Evolutionary conservation across 2,329 filamentous ascomycete genomes (phyloP).

Genomic region (Aspergillus nomiae): DNA sequence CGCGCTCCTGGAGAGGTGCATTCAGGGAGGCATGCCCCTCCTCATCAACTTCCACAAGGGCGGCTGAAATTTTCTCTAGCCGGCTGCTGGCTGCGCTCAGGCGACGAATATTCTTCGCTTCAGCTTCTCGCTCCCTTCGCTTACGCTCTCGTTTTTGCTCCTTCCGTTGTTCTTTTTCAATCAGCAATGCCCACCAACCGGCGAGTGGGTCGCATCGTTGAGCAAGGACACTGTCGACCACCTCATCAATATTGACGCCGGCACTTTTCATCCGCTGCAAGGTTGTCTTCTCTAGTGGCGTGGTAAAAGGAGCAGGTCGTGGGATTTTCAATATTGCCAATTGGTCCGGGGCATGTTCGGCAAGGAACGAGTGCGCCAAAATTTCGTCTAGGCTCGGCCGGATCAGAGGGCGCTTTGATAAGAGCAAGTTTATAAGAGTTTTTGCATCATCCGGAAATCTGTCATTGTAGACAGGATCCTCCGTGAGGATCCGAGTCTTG

Average conservation of each 20-base stretch:
- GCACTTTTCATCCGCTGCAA: conserved; percentile 90
- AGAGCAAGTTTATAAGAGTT: conserved; percentile 72
- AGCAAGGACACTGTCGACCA: conserved; percentile 90
- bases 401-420: conserved; percentile 86
- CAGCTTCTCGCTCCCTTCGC: conserved; percentile 78
- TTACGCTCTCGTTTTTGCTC: conserved; percentile 77
- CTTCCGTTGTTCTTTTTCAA: conserved; percentile 94
- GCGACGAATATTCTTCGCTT: conserved; percentile 75
- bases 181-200: conserved; percentile 92
- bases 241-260: conserved; percentile 88
- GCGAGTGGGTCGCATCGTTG: conserved; percentile 87
- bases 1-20: conserved; percentile 68
- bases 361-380: conserved; percentile 81
- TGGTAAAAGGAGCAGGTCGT: conserved; percentile 80
- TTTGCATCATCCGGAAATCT: conserved; percentile 77
- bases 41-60: conserved; percentile 76
- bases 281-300: conserved; percentile 83
- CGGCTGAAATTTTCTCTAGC: conserved; percentile 76
- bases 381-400: conserved; percentile 83
- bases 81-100: conserved; percentile 89
- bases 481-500: conserved; percentile 77
- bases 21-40: conserved; percentile 57
- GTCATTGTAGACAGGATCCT: conserved; percentile 84
- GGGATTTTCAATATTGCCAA: conserved; percentile 84
- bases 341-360: conserved; percentile 83